phyloP scores from a whole-genome alignment of 371 early-diverging fungal genomes.

The Actinomucor elegans region DNA sequence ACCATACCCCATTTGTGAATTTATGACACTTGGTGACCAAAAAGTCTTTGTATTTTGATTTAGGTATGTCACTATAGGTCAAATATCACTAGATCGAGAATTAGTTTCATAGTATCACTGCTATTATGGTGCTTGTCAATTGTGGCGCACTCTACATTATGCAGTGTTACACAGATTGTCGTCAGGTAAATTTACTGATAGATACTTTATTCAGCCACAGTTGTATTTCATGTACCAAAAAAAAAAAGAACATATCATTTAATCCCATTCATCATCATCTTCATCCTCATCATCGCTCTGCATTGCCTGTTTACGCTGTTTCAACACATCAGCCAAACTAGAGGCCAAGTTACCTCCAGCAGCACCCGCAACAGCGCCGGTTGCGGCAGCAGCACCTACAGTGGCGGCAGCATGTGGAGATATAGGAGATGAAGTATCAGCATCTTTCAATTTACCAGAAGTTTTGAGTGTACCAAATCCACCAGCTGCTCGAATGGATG shows the following conservation, averaged over 20 bases:
- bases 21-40: too few relatives aligned
- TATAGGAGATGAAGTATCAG: constrained; percentile 1
- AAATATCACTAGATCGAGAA: too few relatives aligned
- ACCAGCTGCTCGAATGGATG: constrained; percentile 46
- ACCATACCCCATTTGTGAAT: too few relatives aligned
- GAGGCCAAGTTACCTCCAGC: constrained; percentile 32
- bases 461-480: constrained; percentile 41
- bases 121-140: too few relatives aligned
- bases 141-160: too few relatives aligned
- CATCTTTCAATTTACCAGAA: constrained; percentile 19
- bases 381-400: constrained; percentile 2
- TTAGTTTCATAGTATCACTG: too few relatives aligned
- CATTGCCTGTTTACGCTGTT: constrained; percentile 45
- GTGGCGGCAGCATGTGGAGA: background rate
- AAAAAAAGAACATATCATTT: constrained; percentile 4
- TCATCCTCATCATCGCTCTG: constrained; percentile 47
- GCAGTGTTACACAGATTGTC: too few relatives aligned
- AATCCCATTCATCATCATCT: constrained; percentile 36
- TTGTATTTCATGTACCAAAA: too few relatives aligned
- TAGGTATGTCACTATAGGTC: too few relatives aligned
- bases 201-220: too few relatives aligned
- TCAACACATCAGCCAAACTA: constrained; percentile 42
- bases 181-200: too few relatives aligned
- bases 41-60: too few relatives aligned
- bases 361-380: constrained; percentile 22